phyloP scores from a whole-genome alignment of 2,329 filamentous ascomycete genomes.

The Whalleya microplaca region DNA sequence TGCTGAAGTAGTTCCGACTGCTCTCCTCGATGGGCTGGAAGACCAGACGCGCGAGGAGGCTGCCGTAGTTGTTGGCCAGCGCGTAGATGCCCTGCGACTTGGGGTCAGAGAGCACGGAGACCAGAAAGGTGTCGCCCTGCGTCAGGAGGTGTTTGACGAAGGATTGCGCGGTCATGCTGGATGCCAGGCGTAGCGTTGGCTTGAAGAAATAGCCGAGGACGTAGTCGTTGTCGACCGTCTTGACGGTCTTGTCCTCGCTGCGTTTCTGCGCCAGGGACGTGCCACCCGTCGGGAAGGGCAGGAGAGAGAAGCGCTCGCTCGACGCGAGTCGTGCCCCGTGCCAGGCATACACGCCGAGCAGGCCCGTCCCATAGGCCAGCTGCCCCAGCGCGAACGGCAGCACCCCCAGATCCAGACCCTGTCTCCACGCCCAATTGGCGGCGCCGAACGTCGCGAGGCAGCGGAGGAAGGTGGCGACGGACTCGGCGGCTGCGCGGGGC shows the following conservation, averaged over 20 bases:
- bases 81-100: conserved; percentile 89
- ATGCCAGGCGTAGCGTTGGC: conserved; percentile 71
- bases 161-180: conserved; percentile 86
- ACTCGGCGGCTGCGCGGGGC: conserved; percentile 81
- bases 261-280: too few relatives aligned
- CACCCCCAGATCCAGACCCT: conserved; percentile 65
- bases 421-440: conserved; percentile 65
- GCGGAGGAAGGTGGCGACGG: conserved; percentile 75
- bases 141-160: conserved; percentile 91
- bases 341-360: conserved; percentile 72
- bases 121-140: conserved; percentile 89
- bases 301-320: conserved; percentile 69
- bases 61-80: conserved; percentile 92
- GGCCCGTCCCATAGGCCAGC: conserved; percentile 69
- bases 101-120: conserved; percentile 76
- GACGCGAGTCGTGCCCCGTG: conserved; percentile 61
- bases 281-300: conserved; percentile 54
- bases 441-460: conserved; percentile 75
- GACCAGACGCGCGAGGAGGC: conserved; percentile 82
- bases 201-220: conserved; percentile 66
- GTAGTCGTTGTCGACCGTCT: conserved; percentile 44
- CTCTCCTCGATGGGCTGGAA: conserved; percentile 97
- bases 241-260: too few relatives aligned
- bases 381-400: conserved; percentile 91
- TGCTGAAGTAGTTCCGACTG: conserved; percentile 86